These are phyloP conservation scores for Podospora tetraspora DNA, from an alignment of 495 filamentous ascomycete genomes.

Conservation along the genomic window DNA sequence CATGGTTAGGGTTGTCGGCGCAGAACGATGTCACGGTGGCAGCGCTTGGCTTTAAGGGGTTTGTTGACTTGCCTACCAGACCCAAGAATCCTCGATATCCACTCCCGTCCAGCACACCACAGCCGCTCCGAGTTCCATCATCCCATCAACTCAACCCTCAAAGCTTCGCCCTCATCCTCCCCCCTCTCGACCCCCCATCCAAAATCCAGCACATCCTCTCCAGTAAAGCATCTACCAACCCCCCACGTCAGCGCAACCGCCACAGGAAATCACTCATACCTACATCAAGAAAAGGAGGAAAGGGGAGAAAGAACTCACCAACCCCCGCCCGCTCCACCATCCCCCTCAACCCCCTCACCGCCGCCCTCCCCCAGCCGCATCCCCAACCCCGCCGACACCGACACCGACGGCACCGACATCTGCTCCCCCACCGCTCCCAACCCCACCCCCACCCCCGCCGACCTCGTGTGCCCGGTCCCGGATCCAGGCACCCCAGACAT, in stretches of 20 bases:
- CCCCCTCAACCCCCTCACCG: neutral
- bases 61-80: neutral
- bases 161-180: neutral
- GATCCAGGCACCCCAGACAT: no score
- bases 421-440: neutral
- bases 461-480: neutral
- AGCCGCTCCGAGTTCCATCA: neutral
- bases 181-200: neutral
- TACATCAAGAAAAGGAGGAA: neutral
- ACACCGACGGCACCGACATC: neutral
- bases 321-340: neutral
- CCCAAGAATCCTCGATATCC: no score
- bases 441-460: no score
- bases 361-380: neutral
- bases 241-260: neutral
- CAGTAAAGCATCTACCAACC: neutral
- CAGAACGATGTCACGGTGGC: neutral
- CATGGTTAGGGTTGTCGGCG: neutral
- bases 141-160: neutral
- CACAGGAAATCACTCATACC: neutral
- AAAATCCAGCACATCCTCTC: neutral
- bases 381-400: neutral
- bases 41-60: neutral
- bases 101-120: neutral
- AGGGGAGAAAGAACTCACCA: neutral